phyloP scores from a whole-genome alignment of 495 filamentous ascomycete species.

The Symbiotaphrina buchneri region DNA sequence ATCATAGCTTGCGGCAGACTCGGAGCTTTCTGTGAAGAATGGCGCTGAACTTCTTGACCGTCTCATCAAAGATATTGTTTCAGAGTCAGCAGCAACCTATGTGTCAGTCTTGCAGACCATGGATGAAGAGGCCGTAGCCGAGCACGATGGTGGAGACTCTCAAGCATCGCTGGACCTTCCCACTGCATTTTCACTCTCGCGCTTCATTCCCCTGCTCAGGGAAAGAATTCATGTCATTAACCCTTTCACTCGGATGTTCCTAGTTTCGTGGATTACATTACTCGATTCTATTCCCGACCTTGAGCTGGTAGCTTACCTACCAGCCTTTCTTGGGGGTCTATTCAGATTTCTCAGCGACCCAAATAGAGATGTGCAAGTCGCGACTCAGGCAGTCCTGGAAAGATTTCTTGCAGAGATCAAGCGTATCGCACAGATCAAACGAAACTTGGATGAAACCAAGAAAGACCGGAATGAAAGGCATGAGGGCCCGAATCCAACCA shows the following conservation, averaged over 20 bases:
- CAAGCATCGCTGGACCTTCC: slow-evolving; percentile 33
- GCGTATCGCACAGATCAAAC: slow-evolving; percentile 77
- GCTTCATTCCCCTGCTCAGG: slow-evolving; percentile 80
- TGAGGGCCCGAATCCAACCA: slow-evolving; percentile 34
- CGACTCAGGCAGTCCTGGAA: slow-evolving; percentile 77
- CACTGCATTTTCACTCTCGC: slow-evolving; percentile 78
- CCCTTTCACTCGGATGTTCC: slow-evolving; percentile 81
- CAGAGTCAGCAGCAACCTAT: slow-evolving; percentile 89
- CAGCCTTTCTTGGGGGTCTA: slow-evolving; percentile 76
- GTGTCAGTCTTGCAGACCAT: slow-evolving; percentile 56
- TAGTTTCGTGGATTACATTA: slow-evolving; percentile 89
- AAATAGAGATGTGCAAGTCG: slow-evolving; percentile 80
- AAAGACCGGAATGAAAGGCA: slow-evolving; percentile 40
- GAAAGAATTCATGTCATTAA: slow-evolving; percentile 87
- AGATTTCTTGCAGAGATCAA: slow-evolving; percentile 88
- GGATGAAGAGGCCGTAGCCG: slow-evolving; percentile 23
- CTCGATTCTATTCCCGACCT: slow-evolving; percentile 94
- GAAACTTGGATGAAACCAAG: slow-evolving; percentile 70
- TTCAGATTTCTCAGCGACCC: slow-evolving; percentile 83
- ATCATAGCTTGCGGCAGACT: slow-evolving; percentile 73
- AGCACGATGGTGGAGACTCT: slow-evolving; percentile 21
- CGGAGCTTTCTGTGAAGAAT: slow-evolving; percentile 94
- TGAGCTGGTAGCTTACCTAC: slow-evolving; percentile 80
- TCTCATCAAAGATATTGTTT: slow-evolving; percentile 92
- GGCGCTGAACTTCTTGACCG: slow-evolving; percentile 92